These are phyloP conservation scores for Ceratocystis albifundus DNA, from an alignment of 2,329 filamentous ascomycete genomes.

Conservation along the genomic window DNA sequence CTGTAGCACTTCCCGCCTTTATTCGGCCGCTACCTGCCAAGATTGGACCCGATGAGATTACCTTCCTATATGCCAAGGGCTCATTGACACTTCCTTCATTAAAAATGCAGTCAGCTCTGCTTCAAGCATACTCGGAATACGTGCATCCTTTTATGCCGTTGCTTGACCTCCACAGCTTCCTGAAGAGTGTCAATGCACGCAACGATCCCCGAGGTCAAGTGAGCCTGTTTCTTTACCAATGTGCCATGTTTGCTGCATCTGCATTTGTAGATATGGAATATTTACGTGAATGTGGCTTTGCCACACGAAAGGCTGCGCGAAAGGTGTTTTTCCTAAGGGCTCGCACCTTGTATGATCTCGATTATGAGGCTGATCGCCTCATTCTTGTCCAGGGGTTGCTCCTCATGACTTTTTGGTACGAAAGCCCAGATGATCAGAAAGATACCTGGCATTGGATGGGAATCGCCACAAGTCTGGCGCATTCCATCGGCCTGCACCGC, in stretches of 20 bases:
- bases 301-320: constrained; percentile 65
- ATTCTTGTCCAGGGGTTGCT: constrained; percentile 78
- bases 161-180: constrained; percentile 54
- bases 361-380: constrained; percentile 84
- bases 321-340: constrained; percentile 84
- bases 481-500: constrained; percentile 85
- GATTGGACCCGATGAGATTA: constrained; percentile 69
- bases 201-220: constrained; percentile 61
- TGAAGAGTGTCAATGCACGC: constrained; percentile 48
- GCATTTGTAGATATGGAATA: constrained; percentile 76
- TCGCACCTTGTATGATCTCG: constrained; percentile 85
- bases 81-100: constrained; percentile 64
- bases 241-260: constrained; percentile 85
- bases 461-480: constrained; percentile 80
- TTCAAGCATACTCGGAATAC: constrained; percentile 75
- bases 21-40: constrained; percentile 68
- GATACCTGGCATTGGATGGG: constrained; percentile 99
- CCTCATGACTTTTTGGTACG: constrained; percentile 95
- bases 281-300: constrained; percentile 65
- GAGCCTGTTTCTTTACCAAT: constrained; percentile 81
- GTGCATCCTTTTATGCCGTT: constrained; percentile 92
- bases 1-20: constrained; percentile 48
- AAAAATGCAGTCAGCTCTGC: constrained; percentile 63
- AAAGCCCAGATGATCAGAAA: constrained; percentile 92
- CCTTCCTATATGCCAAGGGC: constrained; percentile 73